These are phyloP conservation scores for Daucus carota DNA, from an alignment of 129 eudicot genomes.

Conservation along the genomic window DNA sequence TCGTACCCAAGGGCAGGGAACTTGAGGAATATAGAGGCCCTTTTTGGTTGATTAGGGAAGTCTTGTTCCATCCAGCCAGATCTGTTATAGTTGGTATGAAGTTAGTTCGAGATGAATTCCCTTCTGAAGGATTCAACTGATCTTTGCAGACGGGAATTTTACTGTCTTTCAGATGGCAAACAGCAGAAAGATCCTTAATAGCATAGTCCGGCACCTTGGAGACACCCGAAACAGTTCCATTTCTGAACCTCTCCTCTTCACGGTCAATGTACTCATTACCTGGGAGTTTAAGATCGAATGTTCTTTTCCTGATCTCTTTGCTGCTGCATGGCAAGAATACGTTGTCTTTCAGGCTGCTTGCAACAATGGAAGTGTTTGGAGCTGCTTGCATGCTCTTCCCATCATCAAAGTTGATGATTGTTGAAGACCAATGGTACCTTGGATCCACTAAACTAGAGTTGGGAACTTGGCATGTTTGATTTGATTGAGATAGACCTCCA, in stretches of 20 bases:
- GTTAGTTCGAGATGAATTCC: not conserved
- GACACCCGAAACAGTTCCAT: slow-evolving; percentile 5
- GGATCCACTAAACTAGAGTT: slow-evolving; percentile 8
- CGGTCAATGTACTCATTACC: slow-evolving; percentile 28
- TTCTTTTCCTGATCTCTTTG: slow-evolving; percentile 18
- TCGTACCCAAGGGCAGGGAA: not conserved
- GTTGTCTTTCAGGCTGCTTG: slow-evolving; percentile 2
- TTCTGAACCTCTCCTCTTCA: slow-evolving; percentile 22
- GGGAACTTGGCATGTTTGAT: slow-evolving; percentile 9
- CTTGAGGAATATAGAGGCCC: slow-evolving; percentile 6
- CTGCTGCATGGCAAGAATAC: slow-evolving; percentile 5
- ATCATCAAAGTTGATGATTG: not conserved
- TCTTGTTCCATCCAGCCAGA: slow-evolving; percentile 34
- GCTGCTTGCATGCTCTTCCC: not conserved
- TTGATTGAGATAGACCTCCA: not conserved
- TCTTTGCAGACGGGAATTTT: not conserved
- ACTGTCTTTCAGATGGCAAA: not conserved
- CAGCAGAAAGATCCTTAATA: not conserved
- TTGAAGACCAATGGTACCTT: slow-evolving; percentile 1
- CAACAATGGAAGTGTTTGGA: not conserved
- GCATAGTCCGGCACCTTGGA: not conserved
- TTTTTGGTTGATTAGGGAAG: slow-evolving; percentile 17
- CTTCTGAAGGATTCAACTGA: slow-evolving; percentile 5
- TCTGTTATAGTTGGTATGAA: not conserved
- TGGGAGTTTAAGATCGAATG: slow-evolving; percentile 40